Conservation (phyloP, 306 rosid genomes). For the Mimosa bimucronata region DNA sequence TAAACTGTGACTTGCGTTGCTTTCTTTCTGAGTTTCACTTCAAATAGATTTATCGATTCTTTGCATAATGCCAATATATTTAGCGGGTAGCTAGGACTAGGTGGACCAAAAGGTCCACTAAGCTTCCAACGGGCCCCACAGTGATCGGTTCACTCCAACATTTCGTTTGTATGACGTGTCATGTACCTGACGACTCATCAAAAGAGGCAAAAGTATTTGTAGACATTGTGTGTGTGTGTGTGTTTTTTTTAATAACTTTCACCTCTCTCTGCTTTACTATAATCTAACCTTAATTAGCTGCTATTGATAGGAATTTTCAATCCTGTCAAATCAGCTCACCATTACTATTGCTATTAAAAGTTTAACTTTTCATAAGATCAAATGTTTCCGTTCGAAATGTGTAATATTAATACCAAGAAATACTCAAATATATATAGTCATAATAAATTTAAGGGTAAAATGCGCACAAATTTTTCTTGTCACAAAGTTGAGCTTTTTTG, state of each 20-base stretch:
- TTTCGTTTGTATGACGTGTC: neutral
- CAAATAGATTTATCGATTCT: neutral
- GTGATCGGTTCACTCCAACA: neutral
- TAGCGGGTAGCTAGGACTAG: neutral
- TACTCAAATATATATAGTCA: no score
- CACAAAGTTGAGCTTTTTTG: neutral
- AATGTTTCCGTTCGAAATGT: neutral
- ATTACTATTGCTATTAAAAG: neutral
- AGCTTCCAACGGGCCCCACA: neutral
- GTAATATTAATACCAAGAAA: neutral
- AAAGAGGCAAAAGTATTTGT: neutral
- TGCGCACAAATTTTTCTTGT: neutral
- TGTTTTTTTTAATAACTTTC: neutral
- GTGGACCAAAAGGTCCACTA: slow-evolving; percentile 28
- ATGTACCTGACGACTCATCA: neutral
- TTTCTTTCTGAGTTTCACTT: neutral
- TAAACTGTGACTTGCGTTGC: neutral
- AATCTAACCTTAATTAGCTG: neutral
- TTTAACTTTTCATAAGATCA: neutral
- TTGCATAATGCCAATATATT: neutral
- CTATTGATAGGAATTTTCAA: neutral
- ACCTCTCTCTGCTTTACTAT: neutral
- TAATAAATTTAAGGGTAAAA: neutral
- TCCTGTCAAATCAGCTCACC: neutral
- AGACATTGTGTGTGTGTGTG: neutral